These are phyloP conservation scores for Vanilla planifolia DNA, from an alignment of 106 monocot species.

Conservation along the genomic window DNA sequence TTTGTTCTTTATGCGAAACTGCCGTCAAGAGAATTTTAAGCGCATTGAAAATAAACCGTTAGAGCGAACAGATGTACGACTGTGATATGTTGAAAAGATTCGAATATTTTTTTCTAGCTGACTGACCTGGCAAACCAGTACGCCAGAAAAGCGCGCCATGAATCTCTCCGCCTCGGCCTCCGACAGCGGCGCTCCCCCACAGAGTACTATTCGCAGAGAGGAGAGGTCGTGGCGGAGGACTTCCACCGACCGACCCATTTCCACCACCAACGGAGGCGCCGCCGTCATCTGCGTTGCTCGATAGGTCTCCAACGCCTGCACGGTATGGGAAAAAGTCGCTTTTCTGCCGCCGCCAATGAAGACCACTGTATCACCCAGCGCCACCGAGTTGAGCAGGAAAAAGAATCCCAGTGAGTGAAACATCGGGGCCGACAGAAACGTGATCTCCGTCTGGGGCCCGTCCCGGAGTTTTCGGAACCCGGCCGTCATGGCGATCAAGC, in stretches of 20 bases:
- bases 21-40: too few relatives aligned
- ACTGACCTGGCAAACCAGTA: constrained; percentile 38
- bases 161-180: constrained; percentile 32
- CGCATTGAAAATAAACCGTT: not conserved
- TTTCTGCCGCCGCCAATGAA: constrained; percentile 31
- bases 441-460: not conserved
- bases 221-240: constrained; percentile 22
- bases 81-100: too few relatives aligned
- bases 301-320: constrained; percentile 34
- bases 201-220: constrained; percentile 22
- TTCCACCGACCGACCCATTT: constrained; percentile 38
- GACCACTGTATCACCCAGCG: constrained; percentile 41
- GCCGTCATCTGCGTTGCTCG: constrained; percentile 39
- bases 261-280: constrained; percentile 61
- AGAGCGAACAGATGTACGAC: too few relatives aligned
- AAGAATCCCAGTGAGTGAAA: constrained; percentile 70
- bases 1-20: too few relatives aligned
- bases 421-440: constrained; percentile 48
- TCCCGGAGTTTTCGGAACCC: constrained; percentile 10
- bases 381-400: constrained; percentile 20
- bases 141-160: constrained; percentile 31
- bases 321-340: constrained; percentile 15
- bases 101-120: too few relatives aligned
- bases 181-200: constrained; percentile 62
- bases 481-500: constrained; percentile 53